Conservation (phyloP, 257 asterid species). For the Fraxinus anomala region DNA sequence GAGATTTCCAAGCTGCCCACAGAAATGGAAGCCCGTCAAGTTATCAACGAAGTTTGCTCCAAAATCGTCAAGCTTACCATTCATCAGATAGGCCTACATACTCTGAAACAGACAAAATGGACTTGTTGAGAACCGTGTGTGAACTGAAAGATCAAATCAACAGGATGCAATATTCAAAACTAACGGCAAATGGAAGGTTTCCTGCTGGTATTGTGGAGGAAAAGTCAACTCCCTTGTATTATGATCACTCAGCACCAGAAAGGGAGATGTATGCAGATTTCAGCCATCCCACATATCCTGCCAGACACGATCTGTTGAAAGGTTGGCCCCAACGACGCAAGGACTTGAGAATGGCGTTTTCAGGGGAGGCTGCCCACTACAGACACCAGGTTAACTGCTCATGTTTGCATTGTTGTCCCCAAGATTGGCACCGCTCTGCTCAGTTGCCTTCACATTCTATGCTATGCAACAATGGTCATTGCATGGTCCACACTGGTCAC, state of each 20-base stretch:
- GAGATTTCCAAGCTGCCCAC: slow-evolving; percentile 16
- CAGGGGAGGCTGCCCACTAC: slow-evolving; percentile 63
- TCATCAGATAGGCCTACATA: slow-evolving; percentile 42
- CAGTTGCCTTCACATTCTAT: slow-evolving; percentile 49
- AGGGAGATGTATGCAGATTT: too few species aligned
- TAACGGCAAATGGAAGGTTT: slow-evolving; percentile 26
- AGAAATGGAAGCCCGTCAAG: neutral
- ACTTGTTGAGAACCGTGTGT: slow-evolving; percentile 65
- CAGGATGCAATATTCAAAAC: slow-evolving; percentile 44
- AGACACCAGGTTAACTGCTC: slow-evolving; percentile 30
- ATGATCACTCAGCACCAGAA: too few species aligned
- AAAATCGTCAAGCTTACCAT: slow-evolving; percentile 40
- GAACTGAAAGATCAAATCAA: slow-evolving; percentile 77
- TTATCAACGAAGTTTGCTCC: too few species aligned
- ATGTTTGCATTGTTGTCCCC: slow-evolving; percentile 42
- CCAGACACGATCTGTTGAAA: slow-evolving; percentile 20
- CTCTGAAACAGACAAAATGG: slow-evolving; percentile 55
- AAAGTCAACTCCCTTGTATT: too few species aligned
- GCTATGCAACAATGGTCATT: slow-evolving; percentile 28
- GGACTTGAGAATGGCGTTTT: slow-evolving; percentile 48
- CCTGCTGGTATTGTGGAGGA: slow-evolving; percentile 15
- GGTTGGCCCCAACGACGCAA: slow-evolving; percentile 35
- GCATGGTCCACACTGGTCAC: neutral
- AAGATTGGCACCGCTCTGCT: slow-evolving; percentile 33
- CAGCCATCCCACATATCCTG: too few species aligned